phyloP scores from a whole-genome alignment of 2,329 filamentous ascomycete species.

The Colletotrichum caudatum region DNA sequence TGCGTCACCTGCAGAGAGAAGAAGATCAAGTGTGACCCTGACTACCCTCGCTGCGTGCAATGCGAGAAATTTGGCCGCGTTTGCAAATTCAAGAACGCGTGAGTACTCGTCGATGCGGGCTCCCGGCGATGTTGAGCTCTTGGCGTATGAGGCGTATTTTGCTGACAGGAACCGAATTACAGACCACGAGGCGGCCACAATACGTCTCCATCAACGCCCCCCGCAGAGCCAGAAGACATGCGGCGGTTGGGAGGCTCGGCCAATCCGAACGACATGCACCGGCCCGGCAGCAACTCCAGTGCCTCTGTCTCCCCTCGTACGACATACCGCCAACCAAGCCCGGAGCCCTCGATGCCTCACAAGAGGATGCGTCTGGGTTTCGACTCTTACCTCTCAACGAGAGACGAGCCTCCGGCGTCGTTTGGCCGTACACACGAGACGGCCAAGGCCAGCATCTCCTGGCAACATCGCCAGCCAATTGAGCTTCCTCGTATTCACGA shows the following conservation, averaged over 20 bases:
- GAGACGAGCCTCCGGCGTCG: constrained; percentile 49
- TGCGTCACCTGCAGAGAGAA: constrained; percentile 94
- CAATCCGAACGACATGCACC: constrained; percentile 52
- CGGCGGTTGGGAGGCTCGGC: constrained; percentile 52
- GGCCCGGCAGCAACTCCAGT: constrained; percentile 59
- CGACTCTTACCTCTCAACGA: constrained; percentile 57
- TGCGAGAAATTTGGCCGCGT: constrained; percentile 90
- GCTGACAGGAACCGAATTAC: constrained; percentile 42
- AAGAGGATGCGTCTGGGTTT: constrained; percentile 65
- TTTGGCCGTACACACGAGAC: constrained; percentile 52
- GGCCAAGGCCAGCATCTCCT: constrained; percentile 51
- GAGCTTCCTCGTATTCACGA: constrained; percentile 64
- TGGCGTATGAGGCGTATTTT: not conserved
- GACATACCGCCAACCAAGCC: constrained; percentile 50
- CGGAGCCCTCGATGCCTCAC: constrained; percentile 51
- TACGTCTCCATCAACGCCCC: constrained; percentile 65
- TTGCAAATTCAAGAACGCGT: constrained; percentile 90
- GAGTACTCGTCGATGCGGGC: constrained; percentile 57
- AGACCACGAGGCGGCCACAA: constrained; percentile 71
- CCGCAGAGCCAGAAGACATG: constrained; percentile 62
- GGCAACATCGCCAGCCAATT: constrained; percentile 52
- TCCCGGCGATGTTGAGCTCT: not conserved
- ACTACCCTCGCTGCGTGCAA: constrained; percentile 87
- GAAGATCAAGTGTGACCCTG: constrained; percentile 97
- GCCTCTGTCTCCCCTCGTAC: constrained; percentile 62